phyloP scores from a whole-genome alignment of 306 rosid genomes.

The Betula pendula region DNA sequence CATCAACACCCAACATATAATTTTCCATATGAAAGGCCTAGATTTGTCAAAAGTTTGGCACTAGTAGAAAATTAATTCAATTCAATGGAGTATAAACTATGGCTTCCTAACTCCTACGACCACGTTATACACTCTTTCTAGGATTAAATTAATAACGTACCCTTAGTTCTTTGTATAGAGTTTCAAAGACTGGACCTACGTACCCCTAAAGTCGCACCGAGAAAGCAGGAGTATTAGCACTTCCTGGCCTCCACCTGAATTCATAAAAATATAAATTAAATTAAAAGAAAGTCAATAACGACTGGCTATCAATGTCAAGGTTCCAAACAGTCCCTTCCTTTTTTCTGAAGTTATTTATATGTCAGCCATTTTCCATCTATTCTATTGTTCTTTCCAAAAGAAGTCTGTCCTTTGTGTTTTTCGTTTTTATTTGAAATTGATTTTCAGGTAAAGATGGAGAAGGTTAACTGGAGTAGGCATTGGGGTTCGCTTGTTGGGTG shows the following conservation, averaged over 20 bases:
- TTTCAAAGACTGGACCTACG: slow-evolving; percentile 14
- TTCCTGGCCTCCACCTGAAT: neutral
- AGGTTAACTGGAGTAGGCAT: neutral
- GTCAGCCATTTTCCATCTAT: slow-evolving; percentile 9
- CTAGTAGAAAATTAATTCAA: too few relatives aligned
- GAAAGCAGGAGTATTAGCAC: neutral
- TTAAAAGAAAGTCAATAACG: neutral
- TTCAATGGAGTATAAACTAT: too few relatives aligned
- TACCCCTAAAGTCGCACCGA: neutral
- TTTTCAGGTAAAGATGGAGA: slow-evolving; percentile 13
- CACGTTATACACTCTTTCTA: neutral
- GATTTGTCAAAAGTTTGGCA: slow-evolving; percentile 6
- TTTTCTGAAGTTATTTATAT: slow-evolving; percentile 19
- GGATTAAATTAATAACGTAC: neutral
- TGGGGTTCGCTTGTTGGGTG: slow-evolving; percentile 25
- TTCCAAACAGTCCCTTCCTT: slow-evolving; percentile 12
- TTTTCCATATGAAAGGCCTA: too few relatives aligned
- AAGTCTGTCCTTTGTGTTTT: too few relatives aligned
- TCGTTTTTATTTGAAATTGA: neutral
- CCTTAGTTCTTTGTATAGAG: neutral
- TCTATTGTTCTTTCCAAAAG: neutral
- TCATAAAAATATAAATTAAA: too few relatives aligned
- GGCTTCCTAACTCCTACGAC: too few relatives aligned
- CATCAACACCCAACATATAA: too few relatives aligned
- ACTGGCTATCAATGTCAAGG: slow-evolving; percentile 21